These are phyloP conservation scores for Coniella lustricola DNA, from an alignment of 2,329 filamentous ascomycete genomes.

Conservation along the genomic window DNA sequence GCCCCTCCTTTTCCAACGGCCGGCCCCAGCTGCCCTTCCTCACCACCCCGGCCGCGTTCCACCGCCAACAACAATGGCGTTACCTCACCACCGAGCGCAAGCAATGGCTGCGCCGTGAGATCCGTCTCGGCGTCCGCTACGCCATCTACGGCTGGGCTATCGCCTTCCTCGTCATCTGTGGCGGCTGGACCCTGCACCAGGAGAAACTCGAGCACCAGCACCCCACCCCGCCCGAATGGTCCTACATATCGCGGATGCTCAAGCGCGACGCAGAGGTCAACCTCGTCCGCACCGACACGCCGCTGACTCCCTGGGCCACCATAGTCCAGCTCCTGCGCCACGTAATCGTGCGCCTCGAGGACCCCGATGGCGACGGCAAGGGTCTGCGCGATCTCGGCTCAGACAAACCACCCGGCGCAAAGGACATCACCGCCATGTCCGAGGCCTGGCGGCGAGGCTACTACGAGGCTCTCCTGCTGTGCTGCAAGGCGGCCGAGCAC, in stretches of 20 bases:
- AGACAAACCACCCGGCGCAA: conserved; percentile 38
- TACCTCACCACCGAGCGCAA: conserved; percentile 74
- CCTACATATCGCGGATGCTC: conserved; percentile 59
- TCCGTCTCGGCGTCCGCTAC: conserved; percentile 63
- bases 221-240: conserved; percentile 81
- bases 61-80: conserved; percentile 51
- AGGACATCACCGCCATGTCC: conserved; percentile 67
- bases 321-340: conserved; percentile 54
- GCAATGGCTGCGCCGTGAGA: conserved; percentile 62
- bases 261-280: conserved; percentile 58
- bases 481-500: conserved; percentile 70
- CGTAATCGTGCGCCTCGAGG: conserved; percentile 61
- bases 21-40: conserved; percentile 47
- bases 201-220: conserved; percentile 68
- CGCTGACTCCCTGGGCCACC: conserved; percentile 60
- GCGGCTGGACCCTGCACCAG: conserved; percentile 61
- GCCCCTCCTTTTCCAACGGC: conserved; percentile 26
- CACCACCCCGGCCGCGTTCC: conserved; percentile 33
- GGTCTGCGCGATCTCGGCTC: conserved; percentile 52
- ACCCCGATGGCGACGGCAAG: conserved; percentile 60
- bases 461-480: conserved; percentile 71
- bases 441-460: conserved; percentile 85
- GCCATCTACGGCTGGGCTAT: conserved; percentile 59
- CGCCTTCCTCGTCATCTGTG: conserved; percentile 50
- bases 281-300: conserved; percentile 48